Base-by-base conservation (phyloP, 1,139 yeast species). In the Maudiozyma humilis region DNA sequence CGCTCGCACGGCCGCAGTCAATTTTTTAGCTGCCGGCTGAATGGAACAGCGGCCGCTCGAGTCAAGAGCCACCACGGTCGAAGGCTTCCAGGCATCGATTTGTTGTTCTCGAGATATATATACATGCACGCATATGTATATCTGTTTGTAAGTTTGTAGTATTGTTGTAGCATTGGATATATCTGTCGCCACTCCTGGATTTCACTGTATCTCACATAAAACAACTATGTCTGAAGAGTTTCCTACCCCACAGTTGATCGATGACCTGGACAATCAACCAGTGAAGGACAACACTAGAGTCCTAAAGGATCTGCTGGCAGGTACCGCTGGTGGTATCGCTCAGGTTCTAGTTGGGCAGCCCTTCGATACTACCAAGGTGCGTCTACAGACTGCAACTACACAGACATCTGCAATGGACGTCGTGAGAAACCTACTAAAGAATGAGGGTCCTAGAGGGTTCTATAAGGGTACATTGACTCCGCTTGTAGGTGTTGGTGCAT, bases 281-380 rank as follows among this genome's bases (percentile, higher is more conserved):
- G 33, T 44, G 19, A 46, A 49, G 30, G 58, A 54, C 27, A 50
- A 50, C 19, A 30, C 45, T 14, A 78, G 88, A 54, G 91, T 87
- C 2, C 58, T 72, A 29, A 88, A 87, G 59, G 96, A 89, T 62
- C 74, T 89, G 43, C 69, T 84, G 49, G 94, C 94, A 4, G 97
- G 96, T 10, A 88, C 96, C 30, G 73, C 85, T 59, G 96, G 96
- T 48, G 97, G 97, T 47, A 78, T 89, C 38, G 88, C 96, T 14
- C 97, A 89, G 66, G 96, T 89, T 13, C 69, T 89, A 39, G 86
- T 83, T n/a, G 96, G 96, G 29, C 96, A 89, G 65, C 97, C 97
- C 12, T 89, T 89, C 57, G 97, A 89, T 63, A 86, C 95, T 10
- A 86, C 93, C 39, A 89, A 88, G 64, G 96, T 89, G 32, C 75